Conservation (phyloP, 192 early-diverging fungal species). For the Neocallimastix lanati region DNA sequence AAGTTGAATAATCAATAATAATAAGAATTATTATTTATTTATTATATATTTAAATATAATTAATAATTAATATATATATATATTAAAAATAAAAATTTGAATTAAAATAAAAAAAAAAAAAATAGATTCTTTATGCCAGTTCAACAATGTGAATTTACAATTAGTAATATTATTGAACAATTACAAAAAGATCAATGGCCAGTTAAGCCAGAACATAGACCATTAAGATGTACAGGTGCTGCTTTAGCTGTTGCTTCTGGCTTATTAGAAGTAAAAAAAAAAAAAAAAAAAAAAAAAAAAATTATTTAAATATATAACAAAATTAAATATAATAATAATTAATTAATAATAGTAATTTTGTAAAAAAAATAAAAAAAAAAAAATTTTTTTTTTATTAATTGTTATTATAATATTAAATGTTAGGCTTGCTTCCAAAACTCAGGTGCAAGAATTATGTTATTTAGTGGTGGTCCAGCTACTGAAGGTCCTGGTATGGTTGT, state of each 20-base stretch:
- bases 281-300: no score
- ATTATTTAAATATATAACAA: no score
- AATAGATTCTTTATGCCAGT: conserved; percentile 74
- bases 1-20: no score
- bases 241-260: conserved; percentile 83
- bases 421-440: conserved; percentile 75
- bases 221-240: conserved; percentile 84
- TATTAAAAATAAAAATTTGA: no score
- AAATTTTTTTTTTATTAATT: conserved; percentile 1
- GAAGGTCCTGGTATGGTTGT: conserved; percentile 94
- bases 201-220: conserved; percentile 69
- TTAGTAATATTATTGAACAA: conserved; percentile 87
- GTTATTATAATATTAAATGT: background rate
- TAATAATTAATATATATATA: no score
- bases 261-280: conserved; percentile 66
- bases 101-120: no score
- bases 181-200: conserved; percentile 97
- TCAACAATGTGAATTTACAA: conserved; percentile 85
- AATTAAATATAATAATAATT: no score
- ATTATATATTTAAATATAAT: no score
- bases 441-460: conserved; percentile 82
- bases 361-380: no score
- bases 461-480: conserved; percentile 78
- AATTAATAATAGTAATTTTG: background rate
- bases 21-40: no score